Evolutionary conservation across 1,284 basidiomycete genomes (phyloP).

Genomic region (Anthracocystis setariae): DNA sequence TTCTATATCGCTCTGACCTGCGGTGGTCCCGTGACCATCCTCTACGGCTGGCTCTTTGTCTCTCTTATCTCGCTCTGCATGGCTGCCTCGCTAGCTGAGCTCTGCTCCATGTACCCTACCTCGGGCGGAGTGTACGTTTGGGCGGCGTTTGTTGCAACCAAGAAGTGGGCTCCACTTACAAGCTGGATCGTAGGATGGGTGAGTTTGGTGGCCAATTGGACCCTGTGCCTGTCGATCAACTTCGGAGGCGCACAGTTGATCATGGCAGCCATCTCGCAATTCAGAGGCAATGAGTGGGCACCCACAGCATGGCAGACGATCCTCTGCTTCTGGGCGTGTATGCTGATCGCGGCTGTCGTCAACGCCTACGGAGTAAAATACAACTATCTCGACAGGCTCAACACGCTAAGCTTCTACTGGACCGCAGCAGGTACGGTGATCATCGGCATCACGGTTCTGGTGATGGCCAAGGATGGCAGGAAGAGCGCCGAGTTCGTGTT

Average conservation of each 20-base stretch:
- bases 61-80: constrained; percentile 70
- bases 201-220: constrained; percentile 70
- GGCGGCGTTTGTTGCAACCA: constrained; percentile 69
- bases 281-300: constrained; percentile 55
- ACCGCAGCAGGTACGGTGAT: constrained; percentile 69
- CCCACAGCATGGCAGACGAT: constrained; percentile 63
- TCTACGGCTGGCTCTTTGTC: constrained; percentile 70
- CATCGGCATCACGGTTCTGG: constrained; percentile 70
- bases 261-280: constrained; percentile 70
- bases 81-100: constrained; percentile 70
- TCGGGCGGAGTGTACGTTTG: constrained; percentile 71
- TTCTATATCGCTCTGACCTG: constrained; percentile 70
- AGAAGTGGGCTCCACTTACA: constrained; percentile 69
- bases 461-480: constrained; percentile 67
- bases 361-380: constrained; percentile 57
- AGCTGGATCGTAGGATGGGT: constrained; percentile 71
- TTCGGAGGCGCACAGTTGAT: constrained; percentile 71
- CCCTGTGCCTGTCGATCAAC: constrained; percentile 69
- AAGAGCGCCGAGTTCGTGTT: constrained; percentile 69
- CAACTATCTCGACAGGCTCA: constrained; percentile 55
- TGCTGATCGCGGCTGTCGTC: constrained; percentile 68
- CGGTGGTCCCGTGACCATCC: constrained; percentile 68
- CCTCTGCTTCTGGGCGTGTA: constrained; percentile 69
- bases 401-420: constrained; percentile 70
- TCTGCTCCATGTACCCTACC: constrained; percentile 70